Percentiles rank a stretch among this genome's conserved stretches.
Conservation (phyloP, 139 green algal species). For the Chlorella sp. region DNA sequence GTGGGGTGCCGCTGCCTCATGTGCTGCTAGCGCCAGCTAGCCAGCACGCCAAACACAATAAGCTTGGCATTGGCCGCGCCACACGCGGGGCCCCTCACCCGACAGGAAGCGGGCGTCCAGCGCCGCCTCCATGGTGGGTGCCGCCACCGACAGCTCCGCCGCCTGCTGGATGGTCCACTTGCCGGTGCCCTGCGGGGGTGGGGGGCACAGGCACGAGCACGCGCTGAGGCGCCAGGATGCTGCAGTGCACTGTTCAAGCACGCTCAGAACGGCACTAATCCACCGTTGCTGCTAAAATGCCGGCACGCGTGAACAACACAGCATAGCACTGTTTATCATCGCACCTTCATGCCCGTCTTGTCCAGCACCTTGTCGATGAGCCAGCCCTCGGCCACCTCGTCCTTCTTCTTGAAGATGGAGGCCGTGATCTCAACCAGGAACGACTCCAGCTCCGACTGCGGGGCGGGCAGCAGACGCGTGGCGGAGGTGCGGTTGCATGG, state of each 20-base stretch:
- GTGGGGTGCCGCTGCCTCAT: too few species aligned
- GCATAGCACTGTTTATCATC: not conserved
- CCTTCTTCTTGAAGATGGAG: slow-evolving; percentile 89
- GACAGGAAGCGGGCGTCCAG: slow-evolving; percentile 92
- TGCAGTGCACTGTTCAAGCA: too few species aligned
- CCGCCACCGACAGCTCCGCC: slow-evolving; percentile 92
- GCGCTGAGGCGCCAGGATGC: not conserved
- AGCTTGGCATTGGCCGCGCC: too few species aligned
- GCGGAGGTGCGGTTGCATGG: not conserved
- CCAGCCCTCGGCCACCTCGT: slow-evolving; percentile 73
- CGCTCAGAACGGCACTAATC: too few species aligned
- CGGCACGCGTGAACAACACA: too few species aligned
- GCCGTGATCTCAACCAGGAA: slow-evolving; percentile 98
- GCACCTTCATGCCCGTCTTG: slow-evolving; percentile 97
- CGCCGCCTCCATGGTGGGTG: slow-evolving; percentile 94
- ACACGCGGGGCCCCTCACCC: slow-evolving; percentile 25
- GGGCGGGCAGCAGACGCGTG: not conserved
- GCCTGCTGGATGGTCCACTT: slow-evolving; percentile 99
- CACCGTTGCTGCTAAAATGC: too few species aligned
- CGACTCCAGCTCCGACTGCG: slow-evolving; percentile 74
- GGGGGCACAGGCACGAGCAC: not conserved
- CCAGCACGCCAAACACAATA: not conserved
- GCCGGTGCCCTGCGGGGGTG: slow-evolving; percentile 57
- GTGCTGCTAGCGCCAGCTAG: not conserved
- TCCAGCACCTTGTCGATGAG: slow-evolving; percentile 98